Evolutionary conservation across 2,329 filamentous ascomycete genomes (phyloP), one percentile per base, ranked within the genome.

Genomic region (Berkeleyomyces basicola): DNA sequence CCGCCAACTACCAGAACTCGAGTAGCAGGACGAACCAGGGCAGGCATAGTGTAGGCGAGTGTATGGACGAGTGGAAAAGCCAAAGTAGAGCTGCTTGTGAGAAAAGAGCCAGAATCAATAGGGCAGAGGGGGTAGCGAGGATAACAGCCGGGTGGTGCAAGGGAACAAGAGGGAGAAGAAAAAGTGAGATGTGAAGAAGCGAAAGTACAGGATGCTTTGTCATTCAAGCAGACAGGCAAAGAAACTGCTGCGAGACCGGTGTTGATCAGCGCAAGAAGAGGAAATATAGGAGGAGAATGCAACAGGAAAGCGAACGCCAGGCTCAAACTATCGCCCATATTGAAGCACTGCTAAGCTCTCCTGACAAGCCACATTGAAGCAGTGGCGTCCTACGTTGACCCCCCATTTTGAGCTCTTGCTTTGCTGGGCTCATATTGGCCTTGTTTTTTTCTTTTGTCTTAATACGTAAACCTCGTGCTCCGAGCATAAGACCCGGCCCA

Each of bases 1-100:
- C 84, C 86, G 44, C 87, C 87, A 40, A 85, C 78, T 62, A 90
- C 76, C 44, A 90, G 76, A 9, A 90, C 77, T 67, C 75, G 79
- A n/a, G 63, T 58, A 43, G 63, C 61, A 46, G 61, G 58, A 23
- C 61, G 61, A 59, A 62, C 70, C 80, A 75, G 44, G 76, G 76
- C 61, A 7, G 63, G 47, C 61, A 64, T 64, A 16, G 10, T 64
- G 14, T 14, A 37, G 14, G 10, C 4, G n/a, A 14, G 7, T 10
- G 36, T 23, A n/a, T 55, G 7, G n/a, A 23, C 9, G 59, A n/a
- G n/a, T 16, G 14, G 10, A 44, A 23, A 6, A 40, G n/a, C 23
- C 16, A 7, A 14, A 16, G 42, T 23, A 39, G 39, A 7, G 4
- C 43, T 9, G 40, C 14, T 46, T 11, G 43, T 46, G 16, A 55